These are phyloP conservation scores for Zanthoxylum bungeanum DNA, from an alignment of 345 rosid genomes.

Conservation along the genomic window DNA sequence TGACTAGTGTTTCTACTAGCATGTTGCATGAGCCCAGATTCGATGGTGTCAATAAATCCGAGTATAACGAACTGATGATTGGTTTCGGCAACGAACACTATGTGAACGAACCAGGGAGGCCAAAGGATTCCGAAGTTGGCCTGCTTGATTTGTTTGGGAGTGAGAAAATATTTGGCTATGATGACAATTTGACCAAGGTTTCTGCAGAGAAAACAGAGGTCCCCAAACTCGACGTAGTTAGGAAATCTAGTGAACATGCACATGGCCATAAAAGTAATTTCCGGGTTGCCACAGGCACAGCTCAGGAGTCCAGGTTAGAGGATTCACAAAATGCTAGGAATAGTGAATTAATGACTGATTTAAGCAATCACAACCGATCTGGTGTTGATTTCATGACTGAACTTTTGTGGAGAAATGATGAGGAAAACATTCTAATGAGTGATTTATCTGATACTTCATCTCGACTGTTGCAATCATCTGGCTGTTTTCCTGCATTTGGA, in stretches of 20 bases:
- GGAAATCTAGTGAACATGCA: slow-evolving; percentile 15
- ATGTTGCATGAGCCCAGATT: slow-evolving; percentile 13
- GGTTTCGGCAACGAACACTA: slow-evolving; percentile 8
- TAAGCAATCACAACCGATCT: slow-evolving; percentile 19
- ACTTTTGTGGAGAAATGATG: slow-evolving; percentile 39
- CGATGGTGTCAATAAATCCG: slow-evolving; percentile 10
- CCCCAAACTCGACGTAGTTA: slow-evolving; percentile 12
- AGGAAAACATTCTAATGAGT: slow-evolving; percentile 24
- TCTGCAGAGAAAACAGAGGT: slow-evolving; percentile 14
- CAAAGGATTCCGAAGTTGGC: slow-evolving; percentile 19
- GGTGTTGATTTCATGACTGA: slow-evolving; percentile 28
- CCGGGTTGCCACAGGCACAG: slow-evolving; percentile 17
- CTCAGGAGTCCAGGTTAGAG: slow-evolving; percentile 15
- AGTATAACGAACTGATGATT: slow-evolving; percentile 18
- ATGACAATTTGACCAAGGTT: slow-evolving; percentile 19
- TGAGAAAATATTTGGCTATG: slow-evolving; percentile 18
- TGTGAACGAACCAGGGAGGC: slow-evolving; percentile 15
- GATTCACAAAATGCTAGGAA: slow-evolving; percentile 25
- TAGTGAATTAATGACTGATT: slow-evolving; percentile 23
- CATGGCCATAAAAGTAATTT: slow-evolving; percentile 20
- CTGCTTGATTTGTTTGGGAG: slow-evolving; percentile 23
- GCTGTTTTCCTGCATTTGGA: slow-evolving; percentile 31
- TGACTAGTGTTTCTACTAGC: slow-evolving; percentile 6
- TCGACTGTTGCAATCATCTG: slow-evolving; percentile 28
- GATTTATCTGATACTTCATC: slow-evolving; percentile 34